Percentiles rank a stretch among this genome's conserved stretches.
phyloP scores from a whole-genome alignment of 257 asterid species.

The Nicotiana undulata region DNA sequence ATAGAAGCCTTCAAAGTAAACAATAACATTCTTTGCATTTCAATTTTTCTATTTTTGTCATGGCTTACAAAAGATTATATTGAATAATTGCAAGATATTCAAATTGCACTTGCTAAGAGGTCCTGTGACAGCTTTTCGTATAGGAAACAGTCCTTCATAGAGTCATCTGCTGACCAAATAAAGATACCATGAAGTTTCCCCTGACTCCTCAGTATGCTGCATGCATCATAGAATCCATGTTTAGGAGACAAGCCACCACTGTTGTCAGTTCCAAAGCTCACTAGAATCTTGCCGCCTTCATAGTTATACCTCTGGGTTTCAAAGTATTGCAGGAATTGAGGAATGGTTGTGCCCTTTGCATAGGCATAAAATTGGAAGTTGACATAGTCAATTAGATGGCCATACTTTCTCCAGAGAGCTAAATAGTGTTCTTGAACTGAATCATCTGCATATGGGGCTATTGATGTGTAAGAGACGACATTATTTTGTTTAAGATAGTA shows the following conservation, averaged over 20 bases:
- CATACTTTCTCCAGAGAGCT: conserved; percentile 54
- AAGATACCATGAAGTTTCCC: conserved; percentile 74
- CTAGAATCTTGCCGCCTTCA: conserved; percentile 44
- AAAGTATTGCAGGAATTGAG: conserved; percentile 53
- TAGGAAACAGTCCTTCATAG: conserved; percentile 37
- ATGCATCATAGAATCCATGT: conserved; percentile 62
- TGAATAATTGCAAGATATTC: not conserved
- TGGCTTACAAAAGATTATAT: not conserved
- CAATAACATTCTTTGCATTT: not conserved
- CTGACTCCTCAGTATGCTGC: conserved; percentile 30
- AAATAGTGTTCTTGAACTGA: conserved; percentile 45
- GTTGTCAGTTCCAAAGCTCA: conserved; percentile 58
- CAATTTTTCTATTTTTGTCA: not conserved
- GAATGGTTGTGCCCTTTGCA: conserved; percentile 29
- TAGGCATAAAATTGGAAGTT: conserved; percentile 74
- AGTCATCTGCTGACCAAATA: conserved; percentile 86
- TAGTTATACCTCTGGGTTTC: conserved; percentile 50
- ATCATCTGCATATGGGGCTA: conserved; percentile 54
- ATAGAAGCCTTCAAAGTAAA: not conserved
- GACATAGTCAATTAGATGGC: conserved; percentile 60
- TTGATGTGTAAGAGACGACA: conserved; percentile 45
- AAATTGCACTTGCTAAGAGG: conserved; percentile 32
- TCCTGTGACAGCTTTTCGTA: conserved; percentile 52
- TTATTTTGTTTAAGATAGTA: conserved; percentile 42
- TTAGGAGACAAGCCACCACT: conserved; percentile 58